Evolutionary conservation across 2,329 filamentous ascomycete species (phyloP).

Genomic region (Fusarium miscanthi): DNA sequence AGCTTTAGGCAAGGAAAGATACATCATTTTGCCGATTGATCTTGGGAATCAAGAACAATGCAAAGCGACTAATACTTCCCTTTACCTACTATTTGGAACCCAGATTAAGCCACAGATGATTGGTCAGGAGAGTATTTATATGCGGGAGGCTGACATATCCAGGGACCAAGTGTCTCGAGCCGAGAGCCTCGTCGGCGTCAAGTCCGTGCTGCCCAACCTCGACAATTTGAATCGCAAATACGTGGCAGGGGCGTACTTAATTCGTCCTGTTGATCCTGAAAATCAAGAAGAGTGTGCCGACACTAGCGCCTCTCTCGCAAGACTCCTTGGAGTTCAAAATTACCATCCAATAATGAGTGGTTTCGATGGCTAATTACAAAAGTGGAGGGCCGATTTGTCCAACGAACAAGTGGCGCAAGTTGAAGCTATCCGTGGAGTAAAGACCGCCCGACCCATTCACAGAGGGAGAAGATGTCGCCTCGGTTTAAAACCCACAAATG

Average conservation of each 20-base stretch:
- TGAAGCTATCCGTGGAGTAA: not conserved
- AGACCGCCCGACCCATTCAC: not conserved
- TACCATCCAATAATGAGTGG: not conserved
- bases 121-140: not conserved
- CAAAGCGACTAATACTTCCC: not conserved
- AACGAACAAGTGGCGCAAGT: not conserved
- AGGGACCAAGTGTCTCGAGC: not conserved
- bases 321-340: not conserved
- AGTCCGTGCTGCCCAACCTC: not conserved
- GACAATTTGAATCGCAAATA: not conserved
- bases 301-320: not conserved
- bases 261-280: not conserved
- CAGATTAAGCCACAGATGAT: not conserved
- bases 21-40: not conserved
- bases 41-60: not conserved
- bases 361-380: not conserved
- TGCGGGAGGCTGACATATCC: not conserved
- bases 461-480: not conserved
- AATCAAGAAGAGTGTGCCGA: not conserved
- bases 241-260: not conserved
- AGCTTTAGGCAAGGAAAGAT: not conserved
- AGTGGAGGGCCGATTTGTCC: rapidly evolving
- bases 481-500: rapidly evolving
- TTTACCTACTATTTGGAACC: not conserved
- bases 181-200: not conserved